Percentiles rank a stretch among this genome's conserved stretches.
Evolutionary conservation across 2,329 filamentous ascomycete genomes (phyloP).

Genomic region (Phyllosticta capitalensis): DNA sequence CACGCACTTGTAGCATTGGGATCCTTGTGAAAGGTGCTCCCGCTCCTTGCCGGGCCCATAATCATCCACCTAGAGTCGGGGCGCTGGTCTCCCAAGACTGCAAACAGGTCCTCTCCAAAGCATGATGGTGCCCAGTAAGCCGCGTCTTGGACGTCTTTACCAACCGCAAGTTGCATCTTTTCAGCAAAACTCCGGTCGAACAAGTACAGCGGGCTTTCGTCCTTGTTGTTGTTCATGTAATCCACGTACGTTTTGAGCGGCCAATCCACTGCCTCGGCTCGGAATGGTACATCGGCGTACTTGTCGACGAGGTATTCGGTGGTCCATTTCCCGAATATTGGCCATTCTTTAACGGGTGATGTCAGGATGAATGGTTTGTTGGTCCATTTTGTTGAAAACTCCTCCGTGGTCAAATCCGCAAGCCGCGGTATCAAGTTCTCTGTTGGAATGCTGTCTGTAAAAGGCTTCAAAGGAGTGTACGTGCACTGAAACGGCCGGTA

Average conservation of each 20-base stretch:
- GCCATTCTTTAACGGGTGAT: conserved; percentile 71
- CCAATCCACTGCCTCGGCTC: conserved; percentile 93
- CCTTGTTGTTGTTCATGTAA: conserved; percentile 70
- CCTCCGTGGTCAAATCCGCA: conserved; percentile 55
- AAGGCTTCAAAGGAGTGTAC: conserved; percentile 59
- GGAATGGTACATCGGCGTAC: conserved; percentile 61
- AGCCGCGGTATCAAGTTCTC: conserved; percentile 66
- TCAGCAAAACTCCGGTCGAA: conserved; percentile 82
- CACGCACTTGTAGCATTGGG: conserved; percentile 68
- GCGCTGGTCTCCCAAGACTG: conserved; percentile 63
- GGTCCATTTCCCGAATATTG: conserved; percentile 65
- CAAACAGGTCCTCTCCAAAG: conserved; percentile 81
- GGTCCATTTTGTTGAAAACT: conserved; percentile 69
- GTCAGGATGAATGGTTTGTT: conserved; percentile 81
- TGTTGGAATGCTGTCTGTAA: conserved; percentile 59
- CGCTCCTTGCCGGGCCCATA: conserved; percentile 74
- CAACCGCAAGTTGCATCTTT: conserved; percentile 68
- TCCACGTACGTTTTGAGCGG: conserved; percentile 66
- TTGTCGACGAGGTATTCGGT: conserved; percentile 54
- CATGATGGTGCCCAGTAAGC: conserved; percentile 70
- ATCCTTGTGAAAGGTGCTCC: conserved; percentile 89
- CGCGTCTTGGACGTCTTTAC: conserved; percentile 39
- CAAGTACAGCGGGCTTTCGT: conserved; percentile 86
- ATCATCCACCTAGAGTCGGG: conserved; percentile 92
- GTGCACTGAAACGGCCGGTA: conserved; percentile 88